Evolutionary conservation across 192 early-diverging fungal genomes (phyloP).

Genomic region (Helicostylum pulchrum): DNA sequence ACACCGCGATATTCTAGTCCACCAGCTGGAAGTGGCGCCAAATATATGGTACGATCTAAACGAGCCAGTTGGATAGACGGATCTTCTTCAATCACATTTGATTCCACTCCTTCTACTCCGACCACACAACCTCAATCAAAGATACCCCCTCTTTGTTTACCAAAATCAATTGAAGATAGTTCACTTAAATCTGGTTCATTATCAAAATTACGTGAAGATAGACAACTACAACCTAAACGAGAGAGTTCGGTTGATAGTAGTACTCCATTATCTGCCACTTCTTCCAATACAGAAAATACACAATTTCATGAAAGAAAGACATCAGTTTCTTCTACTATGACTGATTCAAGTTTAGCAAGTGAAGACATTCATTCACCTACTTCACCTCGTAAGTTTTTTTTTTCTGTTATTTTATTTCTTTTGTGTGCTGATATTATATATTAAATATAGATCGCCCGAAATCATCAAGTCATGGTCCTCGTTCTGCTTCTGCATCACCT

Average conservation of each 20-base stretch:
- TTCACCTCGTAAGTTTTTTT: conserved; percentile 17
- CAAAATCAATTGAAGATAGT: not conserved
- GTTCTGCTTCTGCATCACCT: conserved; percentile 3
- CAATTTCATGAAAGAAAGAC: conserved; percentile 18
- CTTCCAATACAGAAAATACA: not conserved
- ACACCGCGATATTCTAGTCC: conserved; percentile 36
- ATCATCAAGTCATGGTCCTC: conserved; percentile 2
- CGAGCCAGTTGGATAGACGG: conserved; percentile 39
- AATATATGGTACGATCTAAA: conserved; percentile 37
- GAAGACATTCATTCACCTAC: conserved; percentile 24
- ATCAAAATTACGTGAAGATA: conserved; percentile 10
- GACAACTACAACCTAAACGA: conserved; percentile 10
- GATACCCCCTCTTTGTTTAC: conserved; percentile 1
- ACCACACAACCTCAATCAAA: not conserved
- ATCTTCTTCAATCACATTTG: conserved; percentile 1
- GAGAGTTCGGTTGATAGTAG: conserved; percentile 3
- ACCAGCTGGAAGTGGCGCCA: conserved; percentile 32
- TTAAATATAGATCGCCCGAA: too few species aligned
- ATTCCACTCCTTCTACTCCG: not conserved
- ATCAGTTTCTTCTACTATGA: conserved; percentile 23
- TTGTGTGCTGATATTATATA: not conserved
- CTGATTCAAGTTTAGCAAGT: conserved; percentile 21
- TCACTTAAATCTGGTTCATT: conserved; percentile 9
- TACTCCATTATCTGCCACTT: not conserved
- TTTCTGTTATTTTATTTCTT: not conserved